Evolutionary conservation across 768 basidiomycete genomes (phyloP).

Genomic region (Psilocybe cubensis): DNA sequence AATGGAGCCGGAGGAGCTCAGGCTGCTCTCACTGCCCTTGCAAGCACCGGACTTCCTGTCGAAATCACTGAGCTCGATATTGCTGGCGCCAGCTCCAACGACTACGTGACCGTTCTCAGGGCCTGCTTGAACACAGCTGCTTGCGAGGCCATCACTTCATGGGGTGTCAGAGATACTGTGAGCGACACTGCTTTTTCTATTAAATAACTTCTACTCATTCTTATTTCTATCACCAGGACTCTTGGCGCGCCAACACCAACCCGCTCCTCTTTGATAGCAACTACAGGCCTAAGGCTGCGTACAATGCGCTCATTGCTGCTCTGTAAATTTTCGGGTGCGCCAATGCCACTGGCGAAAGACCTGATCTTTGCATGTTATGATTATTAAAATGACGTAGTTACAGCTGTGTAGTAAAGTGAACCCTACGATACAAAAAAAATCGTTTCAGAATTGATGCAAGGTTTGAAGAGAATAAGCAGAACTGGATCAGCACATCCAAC

Average conservation of each 20-base stretch:
- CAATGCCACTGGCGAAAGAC: no score
- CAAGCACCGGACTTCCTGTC: constrained; percentile 44
- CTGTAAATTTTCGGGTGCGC: constrained; percentile 5
- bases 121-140: constrained; percentile 45
- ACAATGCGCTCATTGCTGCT: constrained; percentile 31
- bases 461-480: no score
- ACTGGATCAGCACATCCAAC: no score
- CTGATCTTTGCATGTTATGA: background rate
- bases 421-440: no score
- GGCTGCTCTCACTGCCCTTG: constrained; percentile 48
- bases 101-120: constrained; percentile 47
- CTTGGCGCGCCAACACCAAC: constrained; percentile 45
- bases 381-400: no score
- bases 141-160: constrained; percentile 52
- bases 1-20: constrained; percentile 43
- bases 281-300: constrained; percentile 49
- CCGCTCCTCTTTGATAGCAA: constrained; percentile 51
- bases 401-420: no score
- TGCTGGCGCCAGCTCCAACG: constrained; percentile 36
- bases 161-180: constrained; percentile 52
- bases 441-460: no score
- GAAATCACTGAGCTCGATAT: constrained; percentile 54
- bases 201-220: background rate
- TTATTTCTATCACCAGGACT: constrained; percentile 32
- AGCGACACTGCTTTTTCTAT: constrained; percentile 6